These are phyloP conservation scores for Lactifluus piperatus DNA, from an alignment of 768 basidiomycete genomes.

Conservation along the genomic window DNA sequence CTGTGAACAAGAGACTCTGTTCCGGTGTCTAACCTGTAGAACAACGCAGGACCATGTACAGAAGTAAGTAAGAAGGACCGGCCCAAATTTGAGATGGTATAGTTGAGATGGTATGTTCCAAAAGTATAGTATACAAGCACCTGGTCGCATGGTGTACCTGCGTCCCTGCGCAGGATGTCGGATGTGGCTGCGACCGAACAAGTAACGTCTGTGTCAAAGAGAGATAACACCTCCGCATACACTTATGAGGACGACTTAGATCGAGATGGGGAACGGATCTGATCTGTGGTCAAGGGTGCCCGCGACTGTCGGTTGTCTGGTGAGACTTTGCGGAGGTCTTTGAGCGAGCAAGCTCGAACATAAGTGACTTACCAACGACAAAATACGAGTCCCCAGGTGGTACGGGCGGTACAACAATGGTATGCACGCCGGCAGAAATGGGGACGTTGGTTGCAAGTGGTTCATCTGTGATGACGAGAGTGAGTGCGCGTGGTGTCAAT, in stretches of 20 bases:
- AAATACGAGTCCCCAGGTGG: background rate
- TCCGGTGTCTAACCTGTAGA: too few relatives aligned
- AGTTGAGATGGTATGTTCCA: too few relatives aligned
- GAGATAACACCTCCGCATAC: background rate
- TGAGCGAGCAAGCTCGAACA: background rate
- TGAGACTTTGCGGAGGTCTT: background rate
- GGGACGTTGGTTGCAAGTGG: background rate
- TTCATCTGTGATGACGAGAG: background rate
- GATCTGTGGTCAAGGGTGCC: conserved; percentile 39
- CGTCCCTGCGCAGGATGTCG: too few relatives aligned
- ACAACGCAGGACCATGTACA: too few relatives aligned
- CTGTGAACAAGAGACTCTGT: too few relatives aligned
- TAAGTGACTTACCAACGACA: conserved; percentile 6
- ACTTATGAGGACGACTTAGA: background rate
- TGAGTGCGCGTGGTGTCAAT: too few relatives aligned
- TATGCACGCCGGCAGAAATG: background rate
- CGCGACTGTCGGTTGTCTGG: conserved; percentile 28
- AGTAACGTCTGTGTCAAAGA: background rate
- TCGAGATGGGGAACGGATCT: conserved; percentile 25
- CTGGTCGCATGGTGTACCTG: too few relatives aligned
- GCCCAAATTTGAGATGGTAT: too few relatives aligned
- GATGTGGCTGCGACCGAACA: too few relatives aligned
- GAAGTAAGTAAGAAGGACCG: too few relatives aligned
- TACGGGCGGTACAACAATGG: background rate
- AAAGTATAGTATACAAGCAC: too few relatives aligned